Percentiles rank a stretch among this genome's conserved stretches.
phyloP scores from a whole-genome alignment of 306 rosid species.

The Inga laurina region DNA sequence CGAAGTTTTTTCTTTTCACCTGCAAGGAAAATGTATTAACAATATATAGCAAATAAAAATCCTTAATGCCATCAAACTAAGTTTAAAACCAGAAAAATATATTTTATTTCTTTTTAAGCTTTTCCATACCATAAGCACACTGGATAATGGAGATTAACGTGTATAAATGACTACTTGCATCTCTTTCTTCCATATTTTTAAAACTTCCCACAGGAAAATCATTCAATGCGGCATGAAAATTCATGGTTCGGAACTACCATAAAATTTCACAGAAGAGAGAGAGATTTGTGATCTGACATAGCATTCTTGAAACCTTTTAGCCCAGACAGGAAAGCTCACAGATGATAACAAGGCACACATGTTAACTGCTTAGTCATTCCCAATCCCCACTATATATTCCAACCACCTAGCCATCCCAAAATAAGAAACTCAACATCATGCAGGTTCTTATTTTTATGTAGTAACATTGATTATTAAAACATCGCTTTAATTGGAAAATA shows the following conservation, averaged over 20 bases:
- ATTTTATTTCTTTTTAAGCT: not conserved
- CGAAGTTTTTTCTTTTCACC: conserved; percentile 85
- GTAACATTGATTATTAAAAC: not conserved
- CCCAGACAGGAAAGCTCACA: conserved; percentile 19
- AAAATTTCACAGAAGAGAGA: not conserved
- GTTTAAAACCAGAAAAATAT: not conserved
- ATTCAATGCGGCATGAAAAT: conserved; percentile 19
- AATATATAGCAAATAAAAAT: conserved; percentile 14
- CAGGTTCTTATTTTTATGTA: conserved; percentile 10
- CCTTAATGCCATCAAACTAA: conserved; percentile 14
- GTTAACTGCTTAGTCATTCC: not conserved
- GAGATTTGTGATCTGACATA: not conserved
- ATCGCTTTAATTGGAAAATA: conserved; percentile 18
- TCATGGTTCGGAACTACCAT: conserved; percentile 5
- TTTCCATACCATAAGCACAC: not conserved
- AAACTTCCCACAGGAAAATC: conserved; percentile 4
- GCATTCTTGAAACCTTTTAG: conserved; percentile 16
- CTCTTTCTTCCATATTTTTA: not conserved
- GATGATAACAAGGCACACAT: not conserved
- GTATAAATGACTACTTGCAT: not conserved
- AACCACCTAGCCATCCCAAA: conserved; percentile 14
- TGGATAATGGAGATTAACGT: not conserved
- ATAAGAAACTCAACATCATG: not conserved
- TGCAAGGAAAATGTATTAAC: conserved; percentile 36
- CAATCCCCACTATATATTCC: conserved; percentile 1